These are phyloP conservation scores for Ballota nigra DNA, from an alignment of 257 asterid species.

Conservation along the genomic window DNA sequence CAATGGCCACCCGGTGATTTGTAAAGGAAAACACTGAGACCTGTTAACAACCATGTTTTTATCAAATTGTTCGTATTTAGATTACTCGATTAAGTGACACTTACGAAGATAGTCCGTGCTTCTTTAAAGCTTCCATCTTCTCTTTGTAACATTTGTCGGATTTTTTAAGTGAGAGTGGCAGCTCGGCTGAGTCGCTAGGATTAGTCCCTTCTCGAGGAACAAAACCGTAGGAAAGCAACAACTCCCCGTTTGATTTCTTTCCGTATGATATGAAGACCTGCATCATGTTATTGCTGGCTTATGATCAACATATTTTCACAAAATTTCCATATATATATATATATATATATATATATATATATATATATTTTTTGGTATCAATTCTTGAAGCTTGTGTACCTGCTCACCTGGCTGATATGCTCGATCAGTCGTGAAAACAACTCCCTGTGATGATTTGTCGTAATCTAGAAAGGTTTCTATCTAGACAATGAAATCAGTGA, in stretches of 20 bases:
- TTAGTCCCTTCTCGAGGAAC: slow-evolving; percentile 97
- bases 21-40: slow-evolving; percentile 76
- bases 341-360: too few species aligned
- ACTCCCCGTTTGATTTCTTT: slow-evolving; percentile 86
- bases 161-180: slow-evolving; percentile 58
- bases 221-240: slow-evolving; percentile 91
- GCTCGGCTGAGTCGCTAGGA: slow-evolving; percentile 79
- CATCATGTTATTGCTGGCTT: slow-evolving; percentile 15
- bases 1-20: slow-evolving; percentile 89
- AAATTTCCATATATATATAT: too few species aligned
- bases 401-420: slow-evolving; percentile 99
- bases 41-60: slow-evolving; percentile 40
- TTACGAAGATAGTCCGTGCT: slow-evolving; percentile 70
- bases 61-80: neutral
- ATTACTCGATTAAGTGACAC: slow-evolving; percentile 27
- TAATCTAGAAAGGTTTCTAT: slow-evolving; percentile 89
- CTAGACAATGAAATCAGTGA: slow-evolving; percentile 38
- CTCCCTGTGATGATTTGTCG: slow-evolving; percentile 83
- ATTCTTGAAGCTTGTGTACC: slow-evolving; percentile 52
- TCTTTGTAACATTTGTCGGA: slow-evolving; percentile 80
- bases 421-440: slow-evolving; percentile 87
- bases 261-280: slow-evolving; percentile 97
- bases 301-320: neutral
- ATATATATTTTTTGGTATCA: neutral
- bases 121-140: slow-evolving; percentile 61